These are phyloP conservation scores for Taxillus chinensis DNA, from an alignment of 164 flowering plant species.

Conservation along the genomic window DNA sequence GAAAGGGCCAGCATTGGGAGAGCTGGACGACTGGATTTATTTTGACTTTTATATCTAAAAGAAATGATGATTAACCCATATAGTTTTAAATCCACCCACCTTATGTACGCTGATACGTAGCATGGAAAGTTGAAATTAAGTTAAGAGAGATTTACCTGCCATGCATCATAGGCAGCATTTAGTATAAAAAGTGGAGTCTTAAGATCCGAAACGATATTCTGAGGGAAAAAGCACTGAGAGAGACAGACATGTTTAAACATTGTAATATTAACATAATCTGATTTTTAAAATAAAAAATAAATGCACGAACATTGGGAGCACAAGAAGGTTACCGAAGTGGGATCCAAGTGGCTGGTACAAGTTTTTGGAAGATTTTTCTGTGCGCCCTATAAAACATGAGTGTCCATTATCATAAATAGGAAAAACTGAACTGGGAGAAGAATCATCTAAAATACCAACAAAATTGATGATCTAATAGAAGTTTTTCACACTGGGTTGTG, in stretches of 20 bases:
- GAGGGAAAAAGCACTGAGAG: conserved; percentile 2
- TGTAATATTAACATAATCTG: background rate
- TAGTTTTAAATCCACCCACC: background rate
- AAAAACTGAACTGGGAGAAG: background rate
- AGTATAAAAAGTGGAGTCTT: background rate
- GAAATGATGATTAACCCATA: background rate
- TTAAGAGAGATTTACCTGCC: background rate
- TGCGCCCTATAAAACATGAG: background rate
- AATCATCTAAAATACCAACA: too few relatives aligned
- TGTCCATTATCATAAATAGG: background rate
- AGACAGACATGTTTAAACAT: background rate
- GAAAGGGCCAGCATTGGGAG: too few relatives aligned
- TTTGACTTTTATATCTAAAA: too few relatives aligned
- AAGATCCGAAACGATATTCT: background rate
- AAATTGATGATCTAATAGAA: too few relatives aligned
- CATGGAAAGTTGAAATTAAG: background rate
- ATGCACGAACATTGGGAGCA: background rate
- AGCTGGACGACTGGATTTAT: too few relatives aligned
- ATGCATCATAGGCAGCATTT: conserved; percentile 3
- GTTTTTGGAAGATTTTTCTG: background rate
- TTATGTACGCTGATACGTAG: background rate
- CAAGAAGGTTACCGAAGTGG: background rate
- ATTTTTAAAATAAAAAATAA: background rate
- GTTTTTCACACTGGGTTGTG: too few relatives aligned
- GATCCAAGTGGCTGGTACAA: background rate